Percentiles rank a stretch among this genome's conserved stretches.
phyloP scores from a whole-genome alignment of 2,329 filamentous ascomycete species.

The Coniochaeta hoffmannii region DNA sequence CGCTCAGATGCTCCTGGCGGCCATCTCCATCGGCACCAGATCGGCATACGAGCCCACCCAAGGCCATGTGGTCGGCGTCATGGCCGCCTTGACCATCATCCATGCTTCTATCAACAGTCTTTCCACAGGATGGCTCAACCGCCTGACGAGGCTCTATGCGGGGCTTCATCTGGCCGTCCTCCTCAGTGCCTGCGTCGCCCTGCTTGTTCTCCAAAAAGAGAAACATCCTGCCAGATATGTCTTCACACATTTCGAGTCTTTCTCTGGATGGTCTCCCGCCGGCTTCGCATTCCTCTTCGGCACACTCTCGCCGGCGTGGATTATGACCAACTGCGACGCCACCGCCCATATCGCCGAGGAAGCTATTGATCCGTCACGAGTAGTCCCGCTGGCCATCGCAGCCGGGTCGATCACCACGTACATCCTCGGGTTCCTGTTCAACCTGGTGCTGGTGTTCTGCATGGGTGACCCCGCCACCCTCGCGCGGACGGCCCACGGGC shows the following conservation, averaged over 20 bases:
- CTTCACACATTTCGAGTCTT: slow-evolving; percentile 44
- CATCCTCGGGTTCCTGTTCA: slow-evolving; percentile 43
- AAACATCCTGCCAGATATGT: slow-evolving; percentile 45
- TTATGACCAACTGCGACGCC: slow-evolving; percentile 40
- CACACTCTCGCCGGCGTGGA: slow-evolving; percentile 53
- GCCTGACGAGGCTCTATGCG: slow-evolving; percentile 49
- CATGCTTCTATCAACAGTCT: slow-evolving; percentile 47
- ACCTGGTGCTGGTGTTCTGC: slow-evolving; percentile 47
- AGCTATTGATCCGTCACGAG: slow-evolving; percentile 21
- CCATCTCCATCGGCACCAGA: slow-evolving; percentile 41
- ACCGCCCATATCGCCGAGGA: slow-evolving; percentile 38
- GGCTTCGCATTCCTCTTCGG: slow-evolving; percentile 53
- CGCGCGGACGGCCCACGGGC: slow-evolving; percentile 32
- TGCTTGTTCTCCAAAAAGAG: slow-evolving; percentile 40
- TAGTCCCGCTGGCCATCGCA: slow-evolving; percentile 41
- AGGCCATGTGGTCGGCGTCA: slow-evolving; percentile 42
- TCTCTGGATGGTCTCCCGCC: slow-evolving; percentile 44
- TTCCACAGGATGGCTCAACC: slow-evolving; percentile 50
- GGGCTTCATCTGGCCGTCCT: slow-evolving; percentile 48
- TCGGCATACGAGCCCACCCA: slow-evolving; percentile 38
- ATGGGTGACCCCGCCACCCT: slow-evolving; percentile 40
- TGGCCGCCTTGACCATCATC: slow-evolving; percentile 44
- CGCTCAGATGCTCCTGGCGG: slow-evolving; percentile 47
- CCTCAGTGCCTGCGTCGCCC: slow-evolving; percentile 40
- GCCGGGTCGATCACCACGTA: slow-evolving; percentile 47